Evolutionary conservation across 2,329 filamentous ascomycete species (phyloP), one percentile per base, ranked within the genome.

Genomic region (Ceratocystis ficicola): DNA sequence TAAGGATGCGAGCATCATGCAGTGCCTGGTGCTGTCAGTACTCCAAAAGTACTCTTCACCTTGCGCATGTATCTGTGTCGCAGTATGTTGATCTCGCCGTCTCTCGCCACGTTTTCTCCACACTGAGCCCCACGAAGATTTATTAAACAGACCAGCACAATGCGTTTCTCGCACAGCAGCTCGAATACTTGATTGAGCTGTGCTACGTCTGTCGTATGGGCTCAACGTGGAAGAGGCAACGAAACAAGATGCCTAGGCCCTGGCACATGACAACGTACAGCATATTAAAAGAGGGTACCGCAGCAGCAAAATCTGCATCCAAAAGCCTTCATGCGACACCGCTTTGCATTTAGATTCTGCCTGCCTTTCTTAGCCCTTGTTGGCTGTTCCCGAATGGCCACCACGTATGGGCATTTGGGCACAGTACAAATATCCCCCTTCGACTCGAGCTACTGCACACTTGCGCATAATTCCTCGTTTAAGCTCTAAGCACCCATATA

Each of bases 251-350:
- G 7, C 32, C 8, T 5, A 59, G 17, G 55, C 55, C 55, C 55
- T 59, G 22, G 55, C 25, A 32, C 55, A 59, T 32, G 55, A 59
- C 55, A 36, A 32, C 30, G 30, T 32, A 36, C 55, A 59, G 55
- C 55, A 59, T 59, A 17, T 17, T 59, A 59, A 17, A 59, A 30
- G 12, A 59, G 55, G 8, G 25, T n/a, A 59, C 25, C 3, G 55
- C 55, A 59, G 55, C 55, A 32, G 28, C 10, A 36, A 32, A 36
- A 17, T 20, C n/a, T n/a, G 30, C 30, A 59, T 32, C 32, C 30
- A 7, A 17, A 20, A 59, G 55, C 15, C 55, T 59, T 36, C 7
- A 59, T 36, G 7, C 55, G 55, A 59, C 17, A 20, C 55, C 15
- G 28, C 30, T 32, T 17, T 22, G 55, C 20, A 59, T 59, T 59